A percentile compares a stretch with the other conserved stretches of the same genome.
These are phyloP conservation scores for Blastocystis sp. DNA, from an alignment of 352 stramenopile genomes.

Conservation along the genomic window DNA sequence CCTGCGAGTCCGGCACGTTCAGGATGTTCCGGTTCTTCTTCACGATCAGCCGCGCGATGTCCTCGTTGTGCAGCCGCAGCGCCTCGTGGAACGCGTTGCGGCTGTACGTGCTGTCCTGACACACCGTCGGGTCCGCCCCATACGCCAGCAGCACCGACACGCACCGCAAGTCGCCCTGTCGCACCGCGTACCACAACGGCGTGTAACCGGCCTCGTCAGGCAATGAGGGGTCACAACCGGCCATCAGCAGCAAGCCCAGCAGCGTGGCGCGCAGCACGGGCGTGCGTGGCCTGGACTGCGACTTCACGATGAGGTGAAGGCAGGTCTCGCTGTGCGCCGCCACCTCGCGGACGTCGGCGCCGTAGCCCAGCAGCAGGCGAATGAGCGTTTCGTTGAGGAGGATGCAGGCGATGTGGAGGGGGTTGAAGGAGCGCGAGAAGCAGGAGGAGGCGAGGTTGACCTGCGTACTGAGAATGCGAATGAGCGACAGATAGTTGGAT, in stretches of 20 bases:
- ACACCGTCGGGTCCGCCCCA: not conserved
- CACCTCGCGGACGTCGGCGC: not conserved
- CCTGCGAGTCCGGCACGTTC: conserved; percentile 17
- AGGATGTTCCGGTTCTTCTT: not conserved
- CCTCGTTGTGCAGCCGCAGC: not conserved
- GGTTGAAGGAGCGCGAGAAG: not conserved
- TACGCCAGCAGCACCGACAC: conserved; percentile 44
- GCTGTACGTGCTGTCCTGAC: not conserved
- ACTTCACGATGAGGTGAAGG: conserved; percentile 34
- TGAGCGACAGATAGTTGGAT: conserved; percentile 30
- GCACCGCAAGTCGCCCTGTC: not conserved
- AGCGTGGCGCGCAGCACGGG: not conserved
- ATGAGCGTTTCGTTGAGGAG: conserved; percentile 48
- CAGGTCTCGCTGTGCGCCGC: conserved; percentile 16
- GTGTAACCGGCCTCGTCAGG: conserved; percentile 11
- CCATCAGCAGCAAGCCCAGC: conserved; percentile 42
- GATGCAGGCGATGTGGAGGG: conserved; percentile 58
- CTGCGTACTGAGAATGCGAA: conserved; percentile 21
- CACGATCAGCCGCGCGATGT: conserved; percentile 29
- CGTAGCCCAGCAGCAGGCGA: conserved; percentile 54
- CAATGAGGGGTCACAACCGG: conserved; percentile 6
- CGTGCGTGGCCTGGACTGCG: not conserved
- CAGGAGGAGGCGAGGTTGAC: conserved; percentile 1
- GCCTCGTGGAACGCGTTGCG: conserved; percentile 19
- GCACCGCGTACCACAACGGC: conserved; percentile 21